Base-by-base conservation (phyloP, 345 rosid genomes). In the Turritis glabra region DNA sequence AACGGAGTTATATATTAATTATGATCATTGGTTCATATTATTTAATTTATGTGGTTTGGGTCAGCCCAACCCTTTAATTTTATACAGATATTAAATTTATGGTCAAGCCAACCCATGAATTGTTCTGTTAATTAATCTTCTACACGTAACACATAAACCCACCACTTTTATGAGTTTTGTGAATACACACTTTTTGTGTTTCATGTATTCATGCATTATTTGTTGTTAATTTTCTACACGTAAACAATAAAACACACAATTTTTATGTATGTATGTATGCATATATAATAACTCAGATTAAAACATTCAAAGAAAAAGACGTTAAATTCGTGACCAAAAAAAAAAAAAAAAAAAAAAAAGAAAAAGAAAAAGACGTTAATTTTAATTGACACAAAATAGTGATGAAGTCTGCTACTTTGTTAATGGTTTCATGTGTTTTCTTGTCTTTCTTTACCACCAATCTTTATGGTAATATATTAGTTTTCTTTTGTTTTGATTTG, bases 121-220 rank as follows among this genome's bases (percentile, higher is more conserved):
- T 15, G 30, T 52, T 52, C 30, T 13, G n/a, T 22, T 25, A 51
- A 50, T 22, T 25, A 51, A 50, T 22, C 8, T 22, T 5, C 1
- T 25, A 22, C n/a, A 40, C 53, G 25, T 25, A 21, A 22, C 10
- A 32, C 35, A 61, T 17, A 22, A 44, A 46, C 55, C 22, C 40
- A 48, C 5, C 14, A 54, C 11, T 33, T 53, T 38, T 7, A 38
- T 53, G 19, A 26, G 19, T 54, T 68, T 53, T 38, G 18, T 68
- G 40, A 54, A 43, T 19, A 14, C 73, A 69, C 64, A 69, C 41
- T 18, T 68, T 41, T 65, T 19, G 2, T 66, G 47, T 33, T 48
- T 30, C 4, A 14, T 47, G 44, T 29, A 12, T 15, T 12, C 64
- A 43, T 56, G 55, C 73, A 8, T 43, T 43, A 56, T 5, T 9